These are phyloP conservation scores for Pinus taeda DNA, from an alignment of 75 land plant genomes.

Conservation along the genomic window DNA sequence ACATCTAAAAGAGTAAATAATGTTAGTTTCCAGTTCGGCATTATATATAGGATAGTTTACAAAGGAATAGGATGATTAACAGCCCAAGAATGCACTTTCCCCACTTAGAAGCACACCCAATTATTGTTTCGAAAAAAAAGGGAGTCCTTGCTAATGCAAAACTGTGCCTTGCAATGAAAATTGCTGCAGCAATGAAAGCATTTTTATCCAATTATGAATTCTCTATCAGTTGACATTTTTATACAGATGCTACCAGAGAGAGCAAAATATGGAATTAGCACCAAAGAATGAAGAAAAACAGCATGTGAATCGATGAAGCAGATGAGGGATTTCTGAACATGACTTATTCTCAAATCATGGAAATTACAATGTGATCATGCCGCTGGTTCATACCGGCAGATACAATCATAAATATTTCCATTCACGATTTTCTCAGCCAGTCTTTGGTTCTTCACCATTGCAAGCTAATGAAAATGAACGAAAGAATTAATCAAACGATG, in stretches of 20 bases:
- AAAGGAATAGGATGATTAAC: too few relatives aligned
- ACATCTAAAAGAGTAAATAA: too few relatives aligned
- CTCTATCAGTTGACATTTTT: not conserved
- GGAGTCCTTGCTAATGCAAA: not conserved
- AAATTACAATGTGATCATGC: slow-evolving; percentile 9
- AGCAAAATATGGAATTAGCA: not conserved
- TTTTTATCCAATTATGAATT: not conserved
- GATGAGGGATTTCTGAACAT: not conserved
- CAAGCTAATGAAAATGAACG: slow-evolving; percentile 53
- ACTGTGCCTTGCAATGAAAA: not conserved
- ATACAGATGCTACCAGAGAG: not conserved
- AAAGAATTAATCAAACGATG: not conserved
- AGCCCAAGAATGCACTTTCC: too few relatives aligned
- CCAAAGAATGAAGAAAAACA: not conserved
- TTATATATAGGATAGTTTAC: too few relatives aligned
- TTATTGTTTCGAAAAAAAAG: not conserved
- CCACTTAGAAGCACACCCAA: not conserved
- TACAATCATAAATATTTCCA: slow-evolving; percentile 92
- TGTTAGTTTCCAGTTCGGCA: too few relatives aligned
- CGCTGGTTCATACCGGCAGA: slow-evolving; percentile 83
- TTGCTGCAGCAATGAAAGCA: not conserved
- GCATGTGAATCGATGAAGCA: not conserved
- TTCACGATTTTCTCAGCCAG: slow-evolving; percentile 79
- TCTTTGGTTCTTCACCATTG: slow-evolving; percentile 98
- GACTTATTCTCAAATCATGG: not conserved